Percentiles rank a stretch among this genome's conserved stretches.
These are phyloP conservation scores for Stagonosporopsis vannaccii DNA, from an alignment of 2,329 filamentous ascomycete species.

Conservation along the genomic window DNA sequence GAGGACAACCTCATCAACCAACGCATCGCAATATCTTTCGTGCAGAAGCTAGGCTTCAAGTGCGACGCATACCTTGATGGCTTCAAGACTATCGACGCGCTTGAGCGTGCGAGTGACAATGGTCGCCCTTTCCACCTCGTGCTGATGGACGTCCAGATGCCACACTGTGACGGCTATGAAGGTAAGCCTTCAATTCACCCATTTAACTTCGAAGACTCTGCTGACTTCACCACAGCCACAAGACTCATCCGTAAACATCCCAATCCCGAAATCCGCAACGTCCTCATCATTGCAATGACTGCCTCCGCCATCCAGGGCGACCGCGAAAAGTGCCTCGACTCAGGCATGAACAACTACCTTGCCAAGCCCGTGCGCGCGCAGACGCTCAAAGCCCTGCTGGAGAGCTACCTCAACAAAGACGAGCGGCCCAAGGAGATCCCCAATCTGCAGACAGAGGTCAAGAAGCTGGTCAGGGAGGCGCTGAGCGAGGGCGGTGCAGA, in stretches of 20 bases:
- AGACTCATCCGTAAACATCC: constrained; percentile 79
- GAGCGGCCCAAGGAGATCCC: constrained; percentile 46
- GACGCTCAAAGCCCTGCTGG: constrained; percentile 83
- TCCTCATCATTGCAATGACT: constrained; percentile 97
- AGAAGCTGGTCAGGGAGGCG: constrained; percentile 51
- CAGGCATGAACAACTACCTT: constrained; percentile 97
- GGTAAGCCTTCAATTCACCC: constrained; percentile 21
- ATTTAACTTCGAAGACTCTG: not conserved
- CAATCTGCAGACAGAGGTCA: constrained; percentile 56
- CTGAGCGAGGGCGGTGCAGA: constrained; percentile 28
- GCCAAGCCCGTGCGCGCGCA: constrained; percentile 94
- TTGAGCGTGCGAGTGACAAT: constrained; percentile 75
- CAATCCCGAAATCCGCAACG: constrained; percentile 76
- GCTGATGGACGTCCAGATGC: constrained; percentile 98
- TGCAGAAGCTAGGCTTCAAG: constrained; percentile 82
- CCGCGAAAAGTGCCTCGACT: constrained; percentile 91
- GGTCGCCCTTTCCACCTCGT: constrained; percentile 85
- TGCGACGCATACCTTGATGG: constrained; percentile 93
- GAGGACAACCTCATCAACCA: constrained; percentile 97
- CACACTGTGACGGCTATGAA: constrained; percentile 89
- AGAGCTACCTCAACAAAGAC: constrained; percentile 67
- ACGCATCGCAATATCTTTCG: constrained; percentile 90
- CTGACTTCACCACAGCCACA: constrained; percentile 64
- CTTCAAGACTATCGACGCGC: constrained; percentile 82
- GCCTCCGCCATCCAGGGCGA: constrained; percentile 94